Conservation (phyloP, 768 basidiomycete genomes). For the Collybiopsis confluens region DNA sequence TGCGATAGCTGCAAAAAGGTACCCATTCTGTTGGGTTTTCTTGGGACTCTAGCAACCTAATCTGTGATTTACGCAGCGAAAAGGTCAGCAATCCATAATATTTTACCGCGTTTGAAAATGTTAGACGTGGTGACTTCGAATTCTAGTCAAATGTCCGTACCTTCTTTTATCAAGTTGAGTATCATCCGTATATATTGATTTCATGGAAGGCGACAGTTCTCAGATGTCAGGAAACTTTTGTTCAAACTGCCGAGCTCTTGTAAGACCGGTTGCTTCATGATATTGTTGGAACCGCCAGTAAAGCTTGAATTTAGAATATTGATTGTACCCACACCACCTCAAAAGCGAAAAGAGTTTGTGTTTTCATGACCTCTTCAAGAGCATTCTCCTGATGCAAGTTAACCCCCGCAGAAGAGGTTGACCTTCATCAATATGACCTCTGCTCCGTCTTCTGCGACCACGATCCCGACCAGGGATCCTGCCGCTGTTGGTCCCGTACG, state of each 20-base stretch:
- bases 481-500: not conserved
- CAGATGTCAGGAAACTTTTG: conserved; percentile 36
- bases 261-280: not conserved
- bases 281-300: not conserved
- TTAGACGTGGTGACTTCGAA: no score
- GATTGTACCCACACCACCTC: conserved; percentile 1
- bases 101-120: no score
- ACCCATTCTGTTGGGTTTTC: not conserved
- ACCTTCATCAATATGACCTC: conserved; percentile 1
- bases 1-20: conserved; percentile 53
- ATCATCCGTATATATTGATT: no score
- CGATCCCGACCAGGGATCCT: conserved; percentile 4
- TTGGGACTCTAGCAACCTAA: not conserved
- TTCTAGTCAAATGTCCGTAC: no score
- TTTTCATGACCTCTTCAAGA: not conserved
- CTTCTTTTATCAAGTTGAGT: no score
- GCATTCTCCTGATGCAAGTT: not conserved
- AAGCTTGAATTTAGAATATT: conserved; percentile 9
- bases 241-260: conserved; percentile 35
- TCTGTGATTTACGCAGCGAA: not conserved
- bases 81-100: not conserved
- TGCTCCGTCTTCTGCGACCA: not conserved
- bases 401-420: not conserved
- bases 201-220: conserved; percentile 39
- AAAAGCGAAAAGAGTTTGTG: not conserved